Base-by-base conservation (phyloP, 148 eudicot genomes). In the Fagopyrum esculentum region DNA sequence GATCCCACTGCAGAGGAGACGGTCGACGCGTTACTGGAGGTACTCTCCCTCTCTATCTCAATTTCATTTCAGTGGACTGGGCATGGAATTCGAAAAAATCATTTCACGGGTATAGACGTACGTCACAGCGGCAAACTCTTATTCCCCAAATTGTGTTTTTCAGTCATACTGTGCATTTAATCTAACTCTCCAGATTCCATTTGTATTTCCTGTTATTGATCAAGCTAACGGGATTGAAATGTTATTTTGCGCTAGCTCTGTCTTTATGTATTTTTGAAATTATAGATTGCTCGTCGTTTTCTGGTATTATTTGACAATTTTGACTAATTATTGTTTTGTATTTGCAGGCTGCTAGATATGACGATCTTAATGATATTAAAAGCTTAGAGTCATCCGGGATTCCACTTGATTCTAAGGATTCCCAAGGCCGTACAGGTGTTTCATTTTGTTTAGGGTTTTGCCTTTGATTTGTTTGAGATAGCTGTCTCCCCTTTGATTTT, bases 281-380 rank as follows among this genome's bases (percentile, higher is more conserved):
- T 17, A 6, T 19, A 57, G 30, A 19, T 29, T 7, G 44, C 11
- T 11, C 16, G 6, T 29, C 15, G 9, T 57, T 11, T 30, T 10
- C 45, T 29, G 44, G 30, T 29, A 2, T 30, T 11, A 6, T 29
- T 63, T 63, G 69, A 15, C 22, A 17, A 30, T 57, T 2, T 57
- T 26, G 22, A 29, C 30, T 30, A 11, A 30, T 15, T 29, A 6
- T 60, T 15, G 3, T 43, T 66, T 66, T 66, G 71, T 6, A 12
- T 35, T 35, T 40, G 16, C 74, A 93, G 98, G 98, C 97, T 76
- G 92, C 98, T 77, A 89, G 98, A 81, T 93, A 91, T 81, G 91
- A 87, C 55, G 98, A 93, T 75, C 83, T 93, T 66, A 97, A 89
- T 77, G 94, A 93, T 78, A 40, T 93, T 35, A 79, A 57, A 52